A percentile compares a stretch with the other conserved stretches of the same genome.
These are phyloP conservation scores for Selenicereus undatus DNA, from an alignment of 148 eudicot genomes.

Conservation along the genomic window DNA sequence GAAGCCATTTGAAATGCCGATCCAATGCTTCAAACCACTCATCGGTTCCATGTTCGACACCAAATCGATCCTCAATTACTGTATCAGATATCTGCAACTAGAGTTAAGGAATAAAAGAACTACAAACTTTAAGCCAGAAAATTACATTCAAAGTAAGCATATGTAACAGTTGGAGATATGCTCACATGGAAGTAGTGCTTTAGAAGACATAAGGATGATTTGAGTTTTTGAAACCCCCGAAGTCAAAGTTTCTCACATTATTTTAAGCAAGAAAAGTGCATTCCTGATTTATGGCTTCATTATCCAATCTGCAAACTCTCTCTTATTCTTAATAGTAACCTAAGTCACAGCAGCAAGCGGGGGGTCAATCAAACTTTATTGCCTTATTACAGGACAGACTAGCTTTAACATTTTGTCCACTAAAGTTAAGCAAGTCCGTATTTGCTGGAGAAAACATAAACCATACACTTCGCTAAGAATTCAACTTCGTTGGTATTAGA, in stretches of 20 bases:
- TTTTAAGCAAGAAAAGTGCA: too few relatives aligned
- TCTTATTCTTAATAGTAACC: too few relatives aligned
- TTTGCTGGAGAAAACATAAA: neutral
- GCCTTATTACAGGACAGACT: neutral
- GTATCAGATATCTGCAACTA: slow-evolving; percentile 82
- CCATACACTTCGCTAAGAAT: neutral
- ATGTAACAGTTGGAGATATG: neutral
- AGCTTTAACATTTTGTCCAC: neutral
- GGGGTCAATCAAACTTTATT: neutral
- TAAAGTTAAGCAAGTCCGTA: neutral
- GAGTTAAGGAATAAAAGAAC: slow-evolving; percentile 35
- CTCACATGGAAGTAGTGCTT: slow-evolving; percentile 1
- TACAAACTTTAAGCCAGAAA: slow-evolving; percentile 1
- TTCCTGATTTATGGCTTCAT: too few relatives aligned
- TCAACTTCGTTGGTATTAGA: neutral
- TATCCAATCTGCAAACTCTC: too few relatives aligned
- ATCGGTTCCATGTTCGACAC: slow-evolving; percentile 83
- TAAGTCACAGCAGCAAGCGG: neutral
- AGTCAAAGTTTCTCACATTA: too few relatives aligned
- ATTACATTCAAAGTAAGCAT: neutral
- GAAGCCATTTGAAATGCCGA: slow-evolving; percentile 90
- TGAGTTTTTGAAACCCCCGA: neutral
- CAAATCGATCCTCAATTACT: slow-evolving; percentile 95
- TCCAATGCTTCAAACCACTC: slow-evolving; percentile 91
- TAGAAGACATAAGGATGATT: neutral